Base-by-base conservation (phyloP, 371 early-diverging fungal genomes). In the Actinomortierella wolfii region DNA sequence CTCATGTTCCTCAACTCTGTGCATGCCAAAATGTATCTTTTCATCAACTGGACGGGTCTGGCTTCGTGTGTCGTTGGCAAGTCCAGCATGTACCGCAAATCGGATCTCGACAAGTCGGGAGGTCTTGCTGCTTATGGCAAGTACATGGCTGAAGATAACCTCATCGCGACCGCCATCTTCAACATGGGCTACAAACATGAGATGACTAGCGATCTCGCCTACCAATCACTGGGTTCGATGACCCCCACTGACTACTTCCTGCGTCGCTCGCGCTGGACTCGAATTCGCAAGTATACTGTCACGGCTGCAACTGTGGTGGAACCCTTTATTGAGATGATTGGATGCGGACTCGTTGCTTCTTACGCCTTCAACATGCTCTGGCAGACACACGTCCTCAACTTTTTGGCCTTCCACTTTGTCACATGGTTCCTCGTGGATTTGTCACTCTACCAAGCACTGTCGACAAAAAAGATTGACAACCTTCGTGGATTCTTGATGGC, bases 61-160 rank as follows among this genome's bases (percentile, higher is more conserved):
- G 92, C 90, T 20, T 89, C 89, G 26, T 97, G 97, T 73, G 85
- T 98, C 29, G 89, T 95, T 78, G 98, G 98, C 25, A 98, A 98
- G 64, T 93, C 94, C 24, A 95, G 93, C 58, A 67, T 97, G 53
- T 97, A 93, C 77, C 86, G 96, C 40, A 91, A 89, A 50, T 90
- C 90, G n/a, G 89, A 86, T 56, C 82, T 98, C 34, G 92, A 90
- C 54, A 77, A 74, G 41, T 84, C 83, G 24, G 97, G 96, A 4
- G 97, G 97, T 0, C 75, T 98, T 39, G 85, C 73, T 8, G 79
- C 87, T 18, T 97, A 95, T 81, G 94, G 89, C 34, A 80, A 92
- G 69, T 96, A 86, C 78, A 87, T 97, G 87, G 90, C 93, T 13
- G 98, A 98, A 68, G 98, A 98, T 73, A 97, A 98, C 76, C 85